Conservation (phyloP, 2,329 filamentous ascomycete genomes). For the Fusarium proliferatum region DNA sequence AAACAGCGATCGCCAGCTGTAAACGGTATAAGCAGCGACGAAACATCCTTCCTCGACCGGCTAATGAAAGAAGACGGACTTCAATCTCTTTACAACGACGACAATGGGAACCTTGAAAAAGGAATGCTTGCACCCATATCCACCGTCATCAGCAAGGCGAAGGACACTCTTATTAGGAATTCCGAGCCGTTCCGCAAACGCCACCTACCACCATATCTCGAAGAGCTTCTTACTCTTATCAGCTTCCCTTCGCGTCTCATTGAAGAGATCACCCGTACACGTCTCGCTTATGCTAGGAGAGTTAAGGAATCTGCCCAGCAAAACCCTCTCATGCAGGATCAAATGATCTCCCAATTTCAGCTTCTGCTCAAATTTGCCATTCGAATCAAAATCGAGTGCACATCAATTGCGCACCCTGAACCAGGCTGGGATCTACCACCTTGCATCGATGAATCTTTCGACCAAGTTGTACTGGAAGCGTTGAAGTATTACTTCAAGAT, state of each 20-base stretch:
- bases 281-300: constrained; percentile 89
- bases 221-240: constrained; percentile 94
- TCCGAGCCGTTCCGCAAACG: constrained; percentile 85
- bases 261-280: constrained; percentile 94
- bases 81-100: constrained; percentile 87
- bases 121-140: constrained; percentile 89
- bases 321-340: constrained; percentile 92
- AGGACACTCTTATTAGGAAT: constrained; percentile 88
- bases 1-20: constrained; percentile 72
- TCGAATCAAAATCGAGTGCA: constrained; percentile 90
- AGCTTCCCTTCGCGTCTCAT: constrained; percentile 97
- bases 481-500: constrained; percentile 99
- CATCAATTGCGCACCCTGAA: constrained; percentile 84
- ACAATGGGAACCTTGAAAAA: constrained; percentile 58
- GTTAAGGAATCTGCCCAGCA: constrained; percentile 96
- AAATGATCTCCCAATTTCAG: constrained; percentile 98
- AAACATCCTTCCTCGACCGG: constrained; percentile 92
- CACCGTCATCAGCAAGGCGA: constrained; percentile 91
- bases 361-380: constrained; percentile 92
- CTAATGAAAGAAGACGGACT: constrained; percentile 96
- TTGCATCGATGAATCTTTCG: constrained; percentile 97
- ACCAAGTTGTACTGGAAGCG: constrained; percentile 89
- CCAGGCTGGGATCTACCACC: constrained; percentile 95
- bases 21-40: constrained; percentile 81
- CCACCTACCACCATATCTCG: constrained; percentile 94